Evolutionary conservation across 805 yeast genomes (phyloP).

Genomic region (Kuraishia floccosa): DNA sequence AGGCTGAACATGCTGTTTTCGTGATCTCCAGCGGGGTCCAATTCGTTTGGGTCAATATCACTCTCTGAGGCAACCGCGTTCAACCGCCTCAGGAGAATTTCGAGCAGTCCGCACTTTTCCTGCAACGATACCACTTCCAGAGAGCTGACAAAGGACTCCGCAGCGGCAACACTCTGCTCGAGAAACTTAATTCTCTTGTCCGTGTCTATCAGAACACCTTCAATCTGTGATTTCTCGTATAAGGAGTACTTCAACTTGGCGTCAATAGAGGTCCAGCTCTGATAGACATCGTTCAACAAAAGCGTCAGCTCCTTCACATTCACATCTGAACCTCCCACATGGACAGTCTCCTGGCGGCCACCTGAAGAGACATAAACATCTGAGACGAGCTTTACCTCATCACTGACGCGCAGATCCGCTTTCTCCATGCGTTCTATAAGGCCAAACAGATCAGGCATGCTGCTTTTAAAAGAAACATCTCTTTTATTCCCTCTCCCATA

Average conservation of each 20-base stretch:
- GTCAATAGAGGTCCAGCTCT: conserved; percentile 1
- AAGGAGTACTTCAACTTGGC: background rate
- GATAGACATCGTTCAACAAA: background rate
- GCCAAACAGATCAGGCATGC: conserved; percentile 19
- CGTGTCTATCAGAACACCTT: too few relatives aligned
- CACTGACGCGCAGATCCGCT: conserved; percentile 23
- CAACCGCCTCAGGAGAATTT: too few relatives aligned
- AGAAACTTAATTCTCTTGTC: too few relatives aligned
- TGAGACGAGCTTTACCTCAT: conserved; percentile 19
- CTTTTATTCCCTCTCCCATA: background rate
- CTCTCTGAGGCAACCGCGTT: too few relatives aligned
- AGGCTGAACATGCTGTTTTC: background rate
- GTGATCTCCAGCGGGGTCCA: too few relatives aligned
- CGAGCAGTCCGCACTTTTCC: too few relatives aligned
- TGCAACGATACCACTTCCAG: too few relatives aligned
- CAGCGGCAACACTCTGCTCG: too few relatives aligned
- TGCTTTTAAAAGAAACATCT: background rate
- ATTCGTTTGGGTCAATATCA: too few relatives aligned
- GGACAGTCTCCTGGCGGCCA: too few relatives aligned
- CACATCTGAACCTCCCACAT: background rate
- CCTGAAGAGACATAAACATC: conserved; percentile 13
- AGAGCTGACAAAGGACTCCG: too few relatives aligned
- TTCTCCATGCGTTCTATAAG: conserved; percentile 24
- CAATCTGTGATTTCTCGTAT: conserved; percentile 2
- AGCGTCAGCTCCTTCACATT: conserved; percentile 1